Evolutionary conservation across 1,139 yeast species (phyloP), one percentile per base, ranked within the genome.

Genomic region (Taphrina confusa): DNA sequence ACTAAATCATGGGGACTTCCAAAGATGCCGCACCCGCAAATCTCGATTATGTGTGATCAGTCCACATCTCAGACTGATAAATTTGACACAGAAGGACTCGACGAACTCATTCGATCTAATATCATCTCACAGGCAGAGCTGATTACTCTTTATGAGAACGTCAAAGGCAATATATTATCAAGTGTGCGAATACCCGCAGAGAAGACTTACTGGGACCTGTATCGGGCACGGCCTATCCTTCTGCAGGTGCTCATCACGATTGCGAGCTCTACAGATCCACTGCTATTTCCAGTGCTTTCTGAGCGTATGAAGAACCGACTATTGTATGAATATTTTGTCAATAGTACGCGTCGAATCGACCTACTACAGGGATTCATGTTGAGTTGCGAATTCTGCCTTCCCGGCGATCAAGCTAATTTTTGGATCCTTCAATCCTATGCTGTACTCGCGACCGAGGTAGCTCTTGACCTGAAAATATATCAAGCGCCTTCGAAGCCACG

Each of bases 381-480:
- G 25, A 45, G 50, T 14, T 45, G 50, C 12, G 50, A 45, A n/a
- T 45, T 4, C 22, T 22, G 37, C 25, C 37, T 45, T 1, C 50
- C 50, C 4, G 30, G 25, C 16, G 50, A 45, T 25, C 30, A 45
- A 12, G 4, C 22, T n/a, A 9, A 20, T 3, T 45, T 25, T 14
- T 45, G 50, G 50, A 45, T 30, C n/a, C 14, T 45, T 16, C 34
- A 45, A 11, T 28, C 50, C 2, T 45, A 28, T 45, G 37, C 50
- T 16, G 27, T 16, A 8, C 50, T 45, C 6, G 50, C 50, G 9
- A 45, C 37, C 20, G 50, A 45, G 30, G 25, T 45, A 2, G 50
- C 50, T 1, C 34, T 45, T 14, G 50, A 45, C 16, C 36, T 45
- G n/a, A 30, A 30, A 14, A 27, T 45, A 37, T 30, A 22, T 11